Conservation (phyloP, 2,329 filamentous ascomycete genomes). For the Aureobasidium sp. region DNA sequence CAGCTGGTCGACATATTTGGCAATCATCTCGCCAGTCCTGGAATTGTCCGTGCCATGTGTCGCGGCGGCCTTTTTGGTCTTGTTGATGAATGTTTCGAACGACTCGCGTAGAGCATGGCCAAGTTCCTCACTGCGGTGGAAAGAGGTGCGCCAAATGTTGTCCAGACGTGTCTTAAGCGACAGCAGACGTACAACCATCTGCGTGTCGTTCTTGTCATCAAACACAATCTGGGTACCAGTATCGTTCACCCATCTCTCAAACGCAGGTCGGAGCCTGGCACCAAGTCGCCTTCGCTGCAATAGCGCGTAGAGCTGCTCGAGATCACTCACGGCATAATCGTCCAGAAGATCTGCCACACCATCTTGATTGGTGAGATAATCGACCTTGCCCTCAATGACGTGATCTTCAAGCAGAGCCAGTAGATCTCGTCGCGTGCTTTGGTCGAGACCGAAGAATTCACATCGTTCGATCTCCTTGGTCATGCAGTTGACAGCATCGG, state of each 20-base stretch:
- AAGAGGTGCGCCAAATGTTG: conserved; percentile 66
- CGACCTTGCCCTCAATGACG: conserved; percentile 62
- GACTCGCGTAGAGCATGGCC: conserved; percentile 73
- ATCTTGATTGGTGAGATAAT: conserved; percentile 33
- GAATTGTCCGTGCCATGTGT: conserved; percentile 77
- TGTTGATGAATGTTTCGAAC: conserved; percentile 89
- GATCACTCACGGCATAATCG: conserved; percentile 59
- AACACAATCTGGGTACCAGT: conserved; percentile 73
- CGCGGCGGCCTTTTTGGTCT: conserved; percentile 61
- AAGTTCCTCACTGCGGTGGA: conserved; percentile 69
- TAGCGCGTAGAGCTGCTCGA: conserved; percentile 71
- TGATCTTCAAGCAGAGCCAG: conserved; percentile 65
- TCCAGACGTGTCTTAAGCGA: conserved; percentile 75
- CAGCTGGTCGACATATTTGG: conserved; percentile 88
- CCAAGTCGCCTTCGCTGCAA: conserved; percentile 67
- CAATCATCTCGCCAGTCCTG: conserved; percentile 97
- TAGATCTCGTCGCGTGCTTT: conserved; percentile 70
- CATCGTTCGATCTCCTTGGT: conserved; percentile 67
- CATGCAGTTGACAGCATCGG: conserved; percentile 61
- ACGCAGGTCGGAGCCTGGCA: conserved; percentile 61
- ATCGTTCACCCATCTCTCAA: conserved; percentile 69
- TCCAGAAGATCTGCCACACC: conserved; percentile 69
- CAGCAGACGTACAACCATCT: conserved; percentile 80
- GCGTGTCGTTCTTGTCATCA: conserved; percentile 67
- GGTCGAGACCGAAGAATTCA: conserved; percentile 73